Evolutionary conservation across 2,329 filamentous ascomycete genomes (phyloP).

Genomic region (Teratosphaeria zuluensis): DNA sequence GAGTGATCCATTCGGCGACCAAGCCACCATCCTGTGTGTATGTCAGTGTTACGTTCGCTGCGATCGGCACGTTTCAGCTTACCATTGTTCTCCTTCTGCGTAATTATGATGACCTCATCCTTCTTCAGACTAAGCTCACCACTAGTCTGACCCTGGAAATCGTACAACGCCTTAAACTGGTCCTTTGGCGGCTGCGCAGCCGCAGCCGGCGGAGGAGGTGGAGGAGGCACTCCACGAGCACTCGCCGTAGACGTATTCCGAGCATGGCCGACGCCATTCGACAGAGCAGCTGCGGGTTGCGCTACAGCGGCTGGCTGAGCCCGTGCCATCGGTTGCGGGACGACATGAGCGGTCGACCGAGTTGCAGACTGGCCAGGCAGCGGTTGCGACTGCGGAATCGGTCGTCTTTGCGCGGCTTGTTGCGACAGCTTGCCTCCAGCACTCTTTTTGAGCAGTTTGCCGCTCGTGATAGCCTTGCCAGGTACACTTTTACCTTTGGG

Average conservation of each 20-base stretch:
- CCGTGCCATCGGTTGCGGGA: slow-evolving; percentile 18
- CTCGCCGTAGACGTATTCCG: slow-evolving; percentile 31
- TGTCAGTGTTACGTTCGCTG: not conserved
- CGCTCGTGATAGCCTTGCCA: slow-evolving; percentile 81
- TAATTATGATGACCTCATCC: slow-evolving; percentile 74
- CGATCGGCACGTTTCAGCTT: slow-evolving; percentile 27
- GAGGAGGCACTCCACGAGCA: slow-evolving; percentile 34
- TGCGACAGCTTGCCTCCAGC: slow-evolving; percentile 61
- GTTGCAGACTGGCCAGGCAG: slow-evolving; percentile 19
- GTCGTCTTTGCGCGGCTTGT: slow-evolving; percentile 37
- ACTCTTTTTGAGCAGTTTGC: slow-evolving; percentile 75
- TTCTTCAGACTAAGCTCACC: slow-evolving; percentile 76
- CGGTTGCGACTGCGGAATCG: slow-evolving; percentile 38
- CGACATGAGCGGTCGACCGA: slow-evolving; percentile 15
- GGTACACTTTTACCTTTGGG: slow-evolving; percentile 80
- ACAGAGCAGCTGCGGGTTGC: slow-evolving; percentile 31
- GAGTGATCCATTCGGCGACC: slow-evolving; percentile 60
- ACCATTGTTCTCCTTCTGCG: slow-evolving; percentile 96
- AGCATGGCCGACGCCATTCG: slow-evolving; percentile 33
- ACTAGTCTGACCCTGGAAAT: slow-evolving; percentile 73
- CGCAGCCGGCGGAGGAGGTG: slow-evolving; percentile 56
- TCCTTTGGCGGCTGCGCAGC: slow-evolving; percentile 54
- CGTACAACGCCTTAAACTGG: slow-evolving; percentile 83
- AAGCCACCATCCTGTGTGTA: slow-evolving; percentile 77
- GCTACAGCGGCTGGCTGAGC: slow-evolving; percentile 22